Percentiles rank a stretch among this genome's conserved stretches.
Conservation (phyloP, 345 rosid genomes). For the Noccaea bulbosa region DNA sequence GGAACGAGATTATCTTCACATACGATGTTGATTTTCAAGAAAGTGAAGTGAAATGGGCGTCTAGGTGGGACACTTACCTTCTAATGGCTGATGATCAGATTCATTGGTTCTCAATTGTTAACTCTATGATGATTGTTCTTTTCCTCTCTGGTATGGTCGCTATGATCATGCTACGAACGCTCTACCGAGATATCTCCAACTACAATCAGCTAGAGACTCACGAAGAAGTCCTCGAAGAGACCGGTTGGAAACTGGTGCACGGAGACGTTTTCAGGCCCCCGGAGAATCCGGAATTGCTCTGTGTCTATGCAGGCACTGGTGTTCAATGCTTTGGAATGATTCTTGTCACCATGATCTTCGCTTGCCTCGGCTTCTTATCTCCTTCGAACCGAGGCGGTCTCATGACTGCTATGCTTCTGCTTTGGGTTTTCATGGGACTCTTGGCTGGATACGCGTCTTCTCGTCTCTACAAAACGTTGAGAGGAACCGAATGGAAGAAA, state of each 20-base stretch:
- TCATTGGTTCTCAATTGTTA: conserved; percentile 93
- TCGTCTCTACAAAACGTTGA: conserved; percentile 80
- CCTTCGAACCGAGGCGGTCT: conserved; percentile 93
- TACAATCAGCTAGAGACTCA: conserved; percentile 95
- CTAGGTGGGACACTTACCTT: conserved; percentile 95
- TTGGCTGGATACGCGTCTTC: conserved; percentile 79
- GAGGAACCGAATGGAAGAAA: conserved; percentile 90
- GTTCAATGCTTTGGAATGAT: conserved; percentile 91
- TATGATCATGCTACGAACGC: conserved; percentile 94
- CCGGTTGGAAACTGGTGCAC: conserved; percentile 93
- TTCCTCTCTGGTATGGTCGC: conserved; percentile 99
- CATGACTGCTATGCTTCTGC: conserved; percentile 87
- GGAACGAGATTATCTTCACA: conserved; percentile 74
- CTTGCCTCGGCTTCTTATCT: conserved; percentile 85
- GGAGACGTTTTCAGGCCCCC: conserved; percentile 96
- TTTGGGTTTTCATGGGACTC: conserved; percentile 96
- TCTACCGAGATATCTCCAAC: conserved; percentile 87
- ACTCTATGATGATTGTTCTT: conserved; percentile 92
- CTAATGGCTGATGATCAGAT: conserved; percentile 94
- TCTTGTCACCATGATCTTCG: conserved; percentile 88
- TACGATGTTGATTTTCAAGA: conserved; percentile 89
- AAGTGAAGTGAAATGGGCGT: conserved; percentile 94
- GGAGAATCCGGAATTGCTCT: conserved; percentile 66
- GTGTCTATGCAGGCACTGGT: conserved; percentile 88
- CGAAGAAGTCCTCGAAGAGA: conserved; percentile 93